These are phyloP conservation scores for Panicum miliaceum DNA, from an alignment of 176 grass and related monocot species.

Conservation along the genomic window DNA sequence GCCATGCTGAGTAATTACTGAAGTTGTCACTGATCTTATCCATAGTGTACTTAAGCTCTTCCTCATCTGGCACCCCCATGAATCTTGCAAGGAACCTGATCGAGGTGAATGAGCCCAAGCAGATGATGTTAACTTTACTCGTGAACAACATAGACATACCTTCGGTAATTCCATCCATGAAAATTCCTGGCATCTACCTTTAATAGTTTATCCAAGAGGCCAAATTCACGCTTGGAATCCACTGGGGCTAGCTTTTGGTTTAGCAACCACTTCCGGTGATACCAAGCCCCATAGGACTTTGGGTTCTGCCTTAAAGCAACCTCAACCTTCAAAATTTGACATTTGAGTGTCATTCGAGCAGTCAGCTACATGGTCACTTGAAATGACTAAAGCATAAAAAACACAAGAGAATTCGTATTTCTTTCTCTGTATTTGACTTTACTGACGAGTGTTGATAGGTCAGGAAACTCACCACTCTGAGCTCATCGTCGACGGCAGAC, in stretches of 20 bases:
- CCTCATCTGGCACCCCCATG: conserved; percentile 70
- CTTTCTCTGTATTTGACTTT: background rate
- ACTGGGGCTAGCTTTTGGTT: conserved; percentile 58
- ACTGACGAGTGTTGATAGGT: background rate
- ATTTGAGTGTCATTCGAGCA: conserved; percentile 7
- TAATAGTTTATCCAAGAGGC: conserved; percentile 81
- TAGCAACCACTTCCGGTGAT: conserved; percentile 90
- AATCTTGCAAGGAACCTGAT: conserved; percentile 82
- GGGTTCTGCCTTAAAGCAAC: conserved; percentile 79
- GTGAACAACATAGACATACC: conserved; percentile 43
- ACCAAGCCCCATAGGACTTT: conserved; percentile 96
- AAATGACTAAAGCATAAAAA: background rate
- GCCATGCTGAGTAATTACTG: conserved; percentile 99
- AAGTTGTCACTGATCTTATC: conserved; percentile 89
- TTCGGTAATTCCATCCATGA: conserved; percentile 92
- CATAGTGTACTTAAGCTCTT: conserved; percentile 94
- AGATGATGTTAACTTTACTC: background rate
- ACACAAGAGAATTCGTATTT: background rate
- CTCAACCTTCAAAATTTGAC: conserved; percentile 66
- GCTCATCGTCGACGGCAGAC: conserved; percentile 64
- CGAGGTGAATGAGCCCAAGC: conserved; percentile 29
- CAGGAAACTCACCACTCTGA: conserved; percentile 61
- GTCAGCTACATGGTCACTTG: background rate
- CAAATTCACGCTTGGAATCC: conserved; percentile 82
- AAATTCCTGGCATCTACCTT: conserved; percentile 90